Evolutionary conservation across 306 rosid species (phyloP).

Genomic region (Cicer bijugum): DNA sequence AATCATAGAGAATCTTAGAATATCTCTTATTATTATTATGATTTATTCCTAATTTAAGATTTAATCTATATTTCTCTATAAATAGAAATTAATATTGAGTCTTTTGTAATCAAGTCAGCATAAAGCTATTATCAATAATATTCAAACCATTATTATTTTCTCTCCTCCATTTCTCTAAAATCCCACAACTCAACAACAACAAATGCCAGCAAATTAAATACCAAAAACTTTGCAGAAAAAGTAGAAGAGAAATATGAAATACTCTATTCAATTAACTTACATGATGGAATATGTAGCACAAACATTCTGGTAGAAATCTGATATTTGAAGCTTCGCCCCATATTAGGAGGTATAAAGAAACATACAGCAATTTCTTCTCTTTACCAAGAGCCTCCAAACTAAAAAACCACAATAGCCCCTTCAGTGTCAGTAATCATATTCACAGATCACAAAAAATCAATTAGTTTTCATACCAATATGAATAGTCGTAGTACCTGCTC

Average conservation of each 20-base stretch:
- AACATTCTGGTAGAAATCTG: conserved; percentile 96
- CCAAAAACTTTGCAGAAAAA: conserved; percentile 8
- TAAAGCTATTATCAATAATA: no score
- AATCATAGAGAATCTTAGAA: no score
- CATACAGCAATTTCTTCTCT: conserved; percentile 73
- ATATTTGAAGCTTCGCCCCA: conserved; percentile 96
- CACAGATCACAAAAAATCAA: conserved; percentile 38
- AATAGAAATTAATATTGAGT: no score
- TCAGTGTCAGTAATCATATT: conserved; percentile 34
- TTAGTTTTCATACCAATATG: conserved; percentile 33
- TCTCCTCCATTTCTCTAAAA: no score
- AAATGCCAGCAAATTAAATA: conserved; percentile 18
- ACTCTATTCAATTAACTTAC: conserved; percentile 59
- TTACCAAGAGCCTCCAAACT: conserved; percentile 70
- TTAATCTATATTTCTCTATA: no score
- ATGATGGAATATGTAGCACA: conserved; percentile 99
- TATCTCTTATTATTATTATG: no score
- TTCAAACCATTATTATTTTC: no score
- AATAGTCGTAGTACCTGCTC: conserved; percentile 67
- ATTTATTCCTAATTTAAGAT: no score
- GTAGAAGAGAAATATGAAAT: conserved; percentile 9
- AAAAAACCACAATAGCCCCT: conserved; percentile 38
- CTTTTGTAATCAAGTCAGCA: no score
- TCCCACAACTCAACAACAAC: background rate
- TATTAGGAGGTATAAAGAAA: conserved; percentile 76